Evolutionary conservation across 1,139 yeast species (phyloP).

Genomic region (Debaryomyces subglobosus): DNA sequence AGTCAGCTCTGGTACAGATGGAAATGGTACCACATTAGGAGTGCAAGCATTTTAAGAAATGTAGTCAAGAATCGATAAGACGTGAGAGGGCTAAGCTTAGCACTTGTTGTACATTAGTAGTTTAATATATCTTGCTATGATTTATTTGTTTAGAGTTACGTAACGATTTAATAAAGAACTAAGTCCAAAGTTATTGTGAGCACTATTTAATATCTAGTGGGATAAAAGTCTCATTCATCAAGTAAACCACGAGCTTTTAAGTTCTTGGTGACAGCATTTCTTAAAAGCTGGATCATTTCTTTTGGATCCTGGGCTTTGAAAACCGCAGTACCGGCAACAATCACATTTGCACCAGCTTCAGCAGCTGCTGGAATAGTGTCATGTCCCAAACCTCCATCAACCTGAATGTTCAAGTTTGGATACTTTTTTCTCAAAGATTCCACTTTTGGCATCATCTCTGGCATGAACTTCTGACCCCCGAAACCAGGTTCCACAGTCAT

Average conservation of each 20-base stretch:
- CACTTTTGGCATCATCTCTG: conserved; percentile 95
- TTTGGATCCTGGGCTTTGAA: conserved; percentile 81
- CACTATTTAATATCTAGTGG: not conserved
- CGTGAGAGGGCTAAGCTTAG: conserved; percentile 1
- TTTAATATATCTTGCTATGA: conserved; percentile 1
- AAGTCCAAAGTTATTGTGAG: not conserved
- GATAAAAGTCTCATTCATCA: conserved; percentile 11
- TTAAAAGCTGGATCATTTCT: conserved; percentile 69
- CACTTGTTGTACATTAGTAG: conserved; percentile 7
- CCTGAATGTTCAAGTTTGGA: conserved; percentile 87
- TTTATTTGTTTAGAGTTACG: conserved; percentile 4
- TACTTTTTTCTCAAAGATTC: conserved; percentile 68
- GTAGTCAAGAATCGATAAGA: not conserved
- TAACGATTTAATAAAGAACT: not conserved
- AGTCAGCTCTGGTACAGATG: conserved; percentile 55
- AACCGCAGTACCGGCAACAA: conserved; percentile 96
- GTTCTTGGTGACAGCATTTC: conserved; percentile 55
- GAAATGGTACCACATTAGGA: conserved; percentile 86
- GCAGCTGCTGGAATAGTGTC: conserved; percentile 86
- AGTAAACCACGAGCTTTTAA: conserved; percentile 32
- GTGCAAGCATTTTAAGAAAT: conserved; percentile 53
- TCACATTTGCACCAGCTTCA: conserved; percentile 94
- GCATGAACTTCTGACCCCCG: conserved; percentile 97
- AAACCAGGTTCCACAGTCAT: conserved; percentile 99
- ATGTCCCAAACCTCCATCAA: conserved; percentile 94